Base-by-base conservation (phyloP, 139 green algal species). In the Chlorella sp. region DNA sequence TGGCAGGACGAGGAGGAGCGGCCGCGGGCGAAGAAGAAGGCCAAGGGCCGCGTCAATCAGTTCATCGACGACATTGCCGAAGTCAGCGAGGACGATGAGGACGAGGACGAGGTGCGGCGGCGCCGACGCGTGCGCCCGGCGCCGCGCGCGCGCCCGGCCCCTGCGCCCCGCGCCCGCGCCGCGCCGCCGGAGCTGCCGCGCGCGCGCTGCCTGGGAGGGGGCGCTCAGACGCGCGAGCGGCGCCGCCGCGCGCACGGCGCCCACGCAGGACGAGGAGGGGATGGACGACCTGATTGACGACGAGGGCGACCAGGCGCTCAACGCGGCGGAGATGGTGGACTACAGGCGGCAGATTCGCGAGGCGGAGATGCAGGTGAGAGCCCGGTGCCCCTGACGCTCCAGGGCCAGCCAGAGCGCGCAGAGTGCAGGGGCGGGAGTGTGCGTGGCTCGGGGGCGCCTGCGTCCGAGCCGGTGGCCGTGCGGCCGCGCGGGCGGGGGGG, bases 11-110 rank as follows among this genome's bases (percentile, higher is more conserved):
- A 46, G 31, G 69, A 41, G 8, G 69, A 41, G 2, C 33, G 40
- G n/a, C 8, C 29, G 53, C 17, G 69, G 69, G 2, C 69, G 69
- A n/a, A n/a, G n/a, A 58, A 58, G 17, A 58, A 58, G 48, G 56
- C 29, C 59, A 78, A 78, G 61, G 46, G 61, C 8, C 48, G 33
- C 48, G 46, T 8, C 46, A 43, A 15, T 78, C 72, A 9, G 60
- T 78, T 78, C 75, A 94, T 98, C 41, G 94, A 97, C 82, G 93
- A 96, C 68, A 96, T 96, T 59, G 93, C 93, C 33, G 94, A 91
- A 53, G 91, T 93, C 29, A 87, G 93, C 23, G 93, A 97, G 6
- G 92, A 97, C 19, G 94, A 97, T 31, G 86, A 87, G 15, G 88
- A 93, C 7, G 91, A 97, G 12, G 87, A 97, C 21, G 87, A 91